Base-by-base conservation (phyloP, 192 early-diverging fungal genomes). In the Umbelopsis sp. region DNA sequence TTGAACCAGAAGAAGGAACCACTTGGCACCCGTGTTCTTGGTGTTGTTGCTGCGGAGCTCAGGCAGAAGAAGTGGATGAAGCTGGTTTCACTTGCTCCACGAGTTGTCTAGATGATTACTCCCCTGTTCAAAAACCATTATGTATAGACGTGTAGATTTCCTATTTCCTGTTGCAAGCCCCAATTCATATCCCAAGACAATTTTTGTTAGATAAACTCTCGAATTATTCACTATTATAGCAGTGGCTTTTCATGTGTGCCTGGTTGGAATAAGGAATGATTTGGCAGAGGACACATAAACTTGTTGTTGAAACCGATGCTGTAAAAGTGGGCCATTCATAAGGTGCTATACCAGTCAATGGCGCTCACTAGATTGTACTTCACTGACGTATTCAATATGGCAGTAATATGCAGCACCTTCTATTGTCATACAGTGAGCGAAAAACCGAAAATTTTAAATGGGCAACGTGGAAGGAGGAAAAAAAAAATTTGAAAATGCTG, bases 31-130 rank as follows among this genome's bases (percentile, higher is more conserved):
- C 87, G 97, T 74, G 91, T 99, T 26, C 77, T 98, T 44, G 97
- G 97, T 34, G 90, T 93, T 17, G 91, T 99, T 26, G 91, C 94
- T 20, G 88, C 86, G 20, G 97, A 99, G 83, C 83, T 94, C 52
- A 86, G 95, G 73, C 91, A 91, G 83, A 97, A 97, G 88, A 90
- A 93, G 74, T 97, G 95, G 95, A 90, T 94, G 78, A 99, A 99
- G 87, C 87, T 98, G 36, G 88, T 93, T 54, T 92, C 94, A 52
- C 87, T 99, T 77, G 97, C 97, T 12, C 95, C 96, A 65, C 91
- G 91, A 78, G 89, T 97, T 49, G 85, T 96, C 36, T 96, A 86
- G 87, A 72, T 12, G 25, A 51, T 14, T n/a, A 34, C 31, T 62
- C 31, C 16, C 26, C 4, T 34, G 3, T 34, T 31, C 11, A 62